These are phyloP conservation scores for Cymbopogon citratus DNA, from an alignment of 176 grass and related monocot species.

Conservation along the genomic window DNA sequence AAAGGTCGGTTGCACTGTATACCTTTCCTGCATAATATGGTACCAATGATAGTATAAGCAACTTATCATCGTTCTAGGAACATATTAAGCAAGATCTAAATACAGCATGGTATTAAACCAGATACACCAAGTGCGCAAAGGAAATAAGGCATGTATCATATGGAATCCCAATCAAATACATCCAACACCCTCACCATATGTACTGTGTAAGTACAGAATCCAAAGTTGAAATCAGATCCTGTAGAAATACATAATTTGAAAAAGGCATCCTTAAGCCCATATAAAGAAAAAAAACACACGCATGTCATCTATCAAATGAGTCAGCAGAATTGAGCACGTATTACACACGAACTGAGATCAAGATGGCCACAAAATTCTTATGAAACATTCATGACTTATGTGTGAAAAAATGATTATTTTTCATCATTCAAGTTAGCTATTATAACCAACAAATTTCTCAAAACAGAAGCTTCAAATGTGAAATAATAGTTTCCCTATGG, in stretches of 20 bases:
- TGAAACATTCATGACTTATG: not conserved
- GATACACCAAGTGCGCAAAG: not conserved
- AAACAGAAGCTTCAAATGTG: slow-evolving; percentile 3
- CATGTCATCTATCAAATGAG: not conserved
- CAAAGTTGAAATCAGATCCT: not conserved
- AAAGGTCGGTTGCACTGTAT: slow-evolving; percentile 68
- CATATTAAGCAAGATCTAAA: not conserved
- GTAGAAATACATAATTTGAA: not conserved
- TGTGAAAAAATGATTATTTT: not conserved
- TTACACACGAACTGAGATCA: not conserved
- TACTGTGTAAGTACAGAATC: not conserved
- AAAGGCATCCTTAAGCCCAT: not conserved
- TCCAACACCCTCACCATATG: not conserved
- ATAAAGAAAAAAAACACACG: not conserved
- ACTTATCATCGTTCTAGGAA: slow-evolving; percentile 11
- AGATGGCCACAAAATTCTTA: not conserved
- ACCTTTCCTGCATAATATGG: slow-evolving; percentile 74
- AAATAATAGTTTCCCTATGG: not conserved
- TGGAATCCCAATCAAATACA: not conserved
- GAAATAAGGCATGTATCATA: not conserved
- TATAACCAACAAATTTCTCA: slow-evolving; percentile 9
- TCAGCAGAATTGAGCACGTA: not conserved
- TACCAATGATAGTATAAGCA: slow-evolving; percentile 23
- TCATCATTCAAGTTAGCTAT: not conserved
- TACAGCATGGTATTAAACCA: slow-evolving; percentile 8